Percentiles rank a stretch among this genome's conserved stretches.
These are phyloP conservation scores for Jacaranda copaia DNA, from an alignment of 257 asterid genomes.

Conservation along the genomic window DNA sequence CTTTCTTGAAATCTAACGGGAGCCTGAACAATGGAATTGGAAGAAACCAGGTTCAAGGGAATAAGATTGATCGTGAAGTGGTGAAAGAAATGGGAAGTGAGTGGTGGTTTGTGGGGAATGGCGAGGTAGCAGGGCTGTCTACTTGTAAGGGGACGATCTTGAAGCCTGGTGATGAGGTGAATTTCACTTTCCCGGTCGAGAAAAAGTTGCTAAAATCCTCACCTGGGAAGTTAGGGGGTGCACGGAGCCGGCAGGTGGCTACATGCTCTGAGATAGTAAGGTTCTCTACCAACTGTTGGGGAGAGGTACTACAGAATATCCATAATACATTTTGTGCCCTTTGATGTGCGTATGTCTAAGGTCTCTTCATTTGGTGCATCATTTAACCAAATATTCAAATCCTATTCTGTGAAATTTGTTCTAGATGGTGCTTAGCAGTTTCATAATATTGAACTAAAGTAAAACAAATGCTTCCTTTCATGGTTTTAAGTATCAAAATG, in stretches of 20 bases:
- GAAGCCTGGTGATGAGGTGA: conserved; percentile 74
- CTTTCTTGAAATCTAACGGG: conserved; percentile 37
- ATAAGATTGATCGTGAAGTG: conserved; percentile 25
- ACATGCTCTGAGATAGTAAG: conserved; percentile 85
- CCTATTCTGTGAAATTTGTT: conserved; percentile 16
- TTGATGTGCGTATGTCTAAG: conserved; percentile 13
- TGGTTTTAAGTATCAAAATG: background rate
- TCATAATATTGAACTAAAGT: background rate
- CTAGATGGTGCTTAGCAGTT: background rate
- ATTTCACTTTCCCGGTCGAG: conserved; percentile 71
- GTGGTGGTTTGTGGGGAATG: conserved; percentile 89
- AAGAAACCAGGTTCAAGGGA: conserved; percentile 42
- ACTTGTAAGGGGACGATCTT: conserved; percentile 87
- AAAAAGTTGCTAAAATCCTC: conserved; percentile 59
- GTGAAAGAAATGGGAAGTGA: conserved; percentile 60
- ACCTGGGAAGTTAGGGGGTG: conserved; percentile 73
- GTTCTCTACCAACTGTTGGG: conserved; percentile 72
- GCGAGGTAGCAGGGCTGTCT: conserved; percentile 80
- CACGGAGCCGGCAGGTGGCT: conserved; percentile 73
- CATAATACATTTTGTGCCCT: background rate
- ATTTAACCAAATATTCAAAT: conserved; percentile 6
- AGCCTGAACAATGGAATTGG: conserved; percentile 28
- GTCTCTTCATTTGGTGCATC: conserved; percentile 20
- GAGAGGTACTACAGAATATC: conserved; percentile 70
- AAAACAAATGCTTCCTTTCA: background rate